Base-by-base conservation (phyloP, 2,329 filamentous ascomycete genomes). In the Penicillium sclerotiorum region DNA sequence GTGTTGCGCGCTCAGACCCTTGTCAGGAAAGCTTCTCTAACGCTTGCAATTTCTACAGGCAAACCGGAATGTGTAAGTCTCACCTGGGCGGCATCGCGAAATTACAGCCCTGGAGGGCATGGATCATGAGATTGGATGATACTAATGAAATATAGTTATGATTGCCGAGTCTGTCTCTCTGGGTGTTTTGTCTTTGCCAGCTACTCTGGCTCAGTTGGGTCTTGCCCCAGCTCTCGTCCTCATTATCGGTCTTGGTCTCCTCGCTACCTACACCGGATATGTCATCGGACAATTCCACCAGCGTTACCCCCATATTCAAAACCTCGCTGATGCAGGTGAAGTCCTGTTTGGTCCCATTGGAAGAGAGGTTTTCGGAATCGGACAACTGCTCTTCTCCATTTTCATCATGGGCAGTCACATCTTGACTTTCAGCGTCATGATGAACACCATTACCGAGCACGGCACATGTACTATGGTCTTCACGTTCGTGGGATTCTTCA, bases 351-450 rank as follows among this genome's bases (percentile, higher is more conserved):
- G 87, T 12, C 71, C 70, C 8, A 73, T 82, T 33, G 85, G 83
- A 1, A 80, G 83, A 50, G 83, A 87, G 64, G 57, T 89, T 20
- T 76, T 87, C 37, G 84, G 84, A 20, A 70, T 76, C 50, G 84
- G 81, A 58, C 85, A 87, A 58, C 71, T 80, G 2, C 69, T 88
- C 20, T 83, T 88, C 67, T 75, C 88, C 23, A 74, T 86, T 54
- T 87, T 89, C 71, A 81, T 87, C 53, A 84, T 86, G 68, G 85
- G 80, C 25, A 86, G 84, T n/a, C 87, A 90, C 68, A 79, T 87
- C 48, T 71, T 89, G 55, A 87, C 85, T 0, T 88, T 88, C 56
- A 80, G 80, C 25, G 84, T 88, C 59, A 86, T 86, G 66, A 80
- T 88, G 68, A 84, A 84, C 58, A 83, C 79, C 44, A 73, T 89